Base-by-base conservation (phyloP, 129 eudicot species). In the Artemisia annua region DNA sequence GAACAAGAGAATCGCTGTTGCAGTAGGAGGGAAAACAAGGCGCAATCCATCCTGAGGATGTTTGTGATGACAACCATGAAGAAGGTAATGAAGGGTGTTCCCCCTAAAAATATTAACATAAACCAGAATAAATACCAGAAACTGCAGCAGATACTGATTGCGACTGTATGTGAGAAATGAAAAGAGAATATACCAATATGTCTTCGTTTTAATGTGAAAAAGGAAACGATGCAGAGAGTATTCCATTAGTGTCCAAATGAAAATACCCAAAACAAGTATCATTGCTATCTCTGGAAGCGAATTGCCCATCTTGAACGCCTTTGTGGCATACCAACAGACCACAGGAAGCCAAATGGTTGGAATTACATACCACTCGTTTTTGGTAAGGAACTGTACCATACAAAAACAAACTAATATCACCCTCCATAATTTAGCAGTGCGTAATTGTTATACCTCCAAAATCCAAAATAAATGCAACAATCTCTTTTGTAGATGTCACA, bases 21-120 rank as follows among this genome's bases (percentile, higher is more conserved):
- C 99, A 65, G 99, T 79, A 44, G 99, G 99, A 56, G 99, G 99
- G 65, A 95, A 95, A 72, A 95, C 99, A 76, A 95, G 99, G 69
- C 99, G 91, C 18, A 91, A 84, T 55, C 91, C 88, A 86, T 95
- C 99, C 87, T 86, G 91, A 35, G 99, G 99, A 77, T 95, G 99
- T 82, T 95, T 95, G 78, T 95, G 99, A 83, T 94, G 99, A 76
- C 99, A 90, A 44, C 99, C 99, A 72, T 94, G 99, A 71, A 94
- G 81, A 73, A 94, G 96, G 80, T 90, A 94, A 78, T 94, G 99
- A 64, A 83, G 61, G 3, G 99, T 94, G 80, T 94, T 94, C 30
- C 88, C 87, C 97, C 99, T 94, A 66, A 39, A 82, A 63, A 22
- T 58, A 67, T 48, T 24, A 75, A 73, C 9, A 63, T 16, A 19